These are phyloP conservation scores for Falciphora oryzae DNA, from an alignment of 2,329 filamentous ascomycete species.

Conservation along the genomic window DNA sequence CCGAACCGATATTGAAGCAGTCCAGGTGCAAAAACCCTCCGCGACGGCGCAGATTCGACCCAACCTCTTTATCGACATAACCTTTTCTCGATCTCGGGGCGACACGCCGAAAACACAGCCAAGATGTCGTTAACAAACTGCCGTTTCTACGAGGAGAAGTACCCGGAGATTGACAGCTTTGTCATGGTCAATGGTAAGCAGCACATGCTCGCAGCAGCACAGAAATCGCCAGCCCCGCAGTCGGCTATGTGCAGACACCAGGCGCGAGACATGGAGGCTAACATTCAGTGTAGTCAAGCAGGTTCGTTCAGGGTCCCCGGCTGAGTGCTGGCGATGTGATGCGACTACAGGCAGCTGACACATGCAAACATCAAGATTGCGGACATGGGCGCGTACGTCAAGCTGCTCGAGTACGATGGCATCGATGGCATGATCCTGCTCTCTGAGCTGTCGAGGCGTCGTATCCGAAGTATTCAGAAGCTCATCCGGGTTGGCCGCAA, in stretches of 20 bases:
- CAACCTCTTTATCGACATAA: not conserved
- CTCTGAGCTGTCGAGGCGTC: conserved; percentile 92
- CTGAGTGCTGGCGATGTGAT: not conserved
- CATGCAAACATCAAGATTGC: conserved; percentile 63
- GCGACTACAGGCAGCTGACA: not conserved
- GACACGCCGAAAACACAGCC: conserved; percentile 17
- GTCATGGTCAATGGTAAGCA: conserved; percentile 95
- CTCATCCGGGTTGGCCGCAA: conserved; percentile 97
- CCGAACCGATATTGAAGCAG: conserved; percentile 14
- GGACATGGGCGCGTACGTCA: conserved; percentile 99
- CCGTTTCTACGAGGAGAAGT: conserved; percentile 50
- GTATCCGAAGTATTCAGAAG: conserved; percentile 98
- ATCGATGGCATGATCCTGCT: conserved; percentile 99
- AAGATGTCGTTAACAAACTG: conserved; percentile 34
- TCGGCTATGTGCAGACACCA: not conserved
- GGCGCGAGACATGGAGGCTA: not conserved
- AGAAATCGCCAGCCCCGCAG: conserved; percentile 29
- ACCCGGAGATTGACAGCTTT: conserved; percentile 97
- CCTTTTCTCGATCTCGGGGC: conserved; percentile 17
- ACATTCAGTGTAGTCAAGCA: conserved; percentile 41
- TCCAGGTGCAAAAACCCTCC: conserved; percentile 4
- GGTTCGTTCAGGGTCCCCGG: conserved; percentile 43
- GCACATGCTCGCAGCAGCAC: not conserved
- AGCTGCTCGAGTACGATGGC: conserved; percentile 98
- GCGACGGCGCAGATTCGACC: not conserved